Conservation (phyloP, 306 rosid genomes). For the Quillaja saponaria region DNA sequence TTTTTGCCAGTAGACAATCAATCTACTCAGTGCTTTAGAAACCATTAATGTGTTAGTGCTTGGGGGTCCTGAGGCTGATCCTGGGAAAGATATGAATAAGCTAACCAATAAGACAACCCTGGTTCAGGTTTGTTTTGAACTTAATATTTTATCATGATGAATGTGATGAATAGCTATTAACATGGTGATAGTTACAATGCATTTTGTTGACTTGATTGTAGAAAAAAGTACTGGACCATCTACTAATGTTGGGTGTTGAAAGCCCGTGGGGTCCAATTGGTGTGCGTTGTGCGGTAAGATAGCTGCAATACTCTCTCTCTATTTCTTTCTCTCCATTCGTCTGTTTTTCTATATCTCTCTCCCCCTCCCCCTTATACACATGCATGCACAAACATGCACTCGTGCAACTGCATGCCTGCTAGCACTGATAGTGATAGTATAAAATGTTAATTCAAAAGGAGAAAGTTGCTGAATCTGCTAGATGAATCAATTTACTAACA, state of each 20-base stretch:
- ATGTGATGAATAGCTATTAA: slow-evolving; percentile 22
- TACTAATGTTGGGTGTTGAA: slow-evolving; percentile 82
- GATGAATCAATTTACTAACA: background rate
- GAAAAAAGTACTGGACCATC: slow-evolving; percentile 83
- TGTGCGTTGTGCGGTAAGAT: slow-evolving; percentile 74
- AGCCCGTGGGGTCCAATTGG: slow-evolving; percentile 94
- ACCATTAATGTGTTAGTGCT: slow-evolving; percentile 67
- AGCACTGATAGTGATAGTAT: too few species aligned
- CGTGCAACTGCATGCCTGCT: background rate
- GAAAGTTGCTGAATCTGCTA: too few species aligned
- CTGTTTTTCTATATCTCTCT: background rate
- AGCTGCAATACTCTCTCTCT: slow-evolving; percentile 21
- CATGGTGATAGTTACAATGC: slow-evolving; percentile 32
- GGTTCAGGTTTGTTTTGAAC: slow-evolving; percentile 67
- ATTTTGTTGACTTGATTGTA: slow-evolving; percentile 40
- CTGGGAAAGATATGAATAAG: slow-evolving; percentile 75
- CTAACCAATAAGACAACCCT: slow-evolving; percentile 69
- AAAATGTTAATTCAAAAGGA: too few species aligned
- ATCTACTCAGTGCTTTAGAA: slow-evolving; percentile 81
- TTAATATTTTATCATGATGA: slow-evolving; percentile 21
- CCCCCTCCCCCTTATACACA: background rate
- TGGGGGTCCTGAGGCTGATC: slow-evolving; percentile 75
- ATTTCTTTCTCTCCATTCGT: background rate
- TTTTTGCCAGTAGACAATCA: slow-evolving; percentile 84
- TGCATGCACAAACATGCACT: background rate